These are phyloP conservation scores for Aspergillus puulaauensis DNA, from an alignment of 2,329 filamentous ascomycete species.

Conservation along the genomic window DNA sequence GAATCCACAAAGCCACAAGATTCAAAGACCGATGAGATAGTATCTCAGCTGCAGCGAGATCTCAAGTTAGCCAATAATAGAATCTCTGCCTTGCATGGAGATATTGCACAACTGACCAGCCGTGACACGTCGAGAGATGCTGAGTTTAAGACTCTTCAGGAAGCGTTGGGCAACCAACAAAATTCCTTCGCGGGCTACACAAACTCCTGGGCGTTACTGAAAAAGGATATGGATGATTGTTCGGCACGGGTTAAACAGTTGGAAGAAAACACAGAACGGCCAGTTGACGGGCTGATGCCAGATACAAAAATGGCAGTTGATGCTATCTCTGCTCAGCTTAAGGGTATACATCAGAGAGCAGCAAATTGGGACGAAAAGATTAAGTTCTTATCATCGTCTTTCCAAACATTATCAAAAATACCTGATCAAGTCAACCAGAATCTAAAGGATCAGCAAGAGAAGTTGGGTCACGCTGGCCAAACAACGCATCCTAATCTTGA, in stretches of 20 bases:
- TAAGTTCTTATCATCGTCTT: slow-evolving; percentile 1
- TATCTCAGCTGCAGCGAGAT: slow-evolving; percentile 17
- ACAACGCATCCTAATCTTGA: background rate
- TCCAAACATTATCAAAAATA: slow-evolving; percentile 1
- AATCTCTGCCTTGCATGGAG: background rate
- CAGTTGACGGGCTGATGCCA: background rate
- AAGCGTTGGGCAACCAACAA: background rate
- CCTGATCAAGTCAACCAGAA: background rate
- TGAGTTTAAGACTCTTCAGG: slow-evolving; percentile 6
- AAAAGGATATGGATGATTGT: background rate
- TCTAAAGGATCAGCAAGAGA: slow-evolving; percentile 7
- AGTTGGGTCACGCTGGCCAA: background rate
- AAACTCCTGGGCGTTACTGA: background rate
- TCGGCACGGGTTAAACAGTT: background rate
- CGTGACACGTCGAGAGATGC: background rate
- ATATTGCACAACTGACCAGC: background rate
- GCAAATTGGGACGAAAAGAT: background rate
- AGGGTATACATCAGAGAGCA: background rate
- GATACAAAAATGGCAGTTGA: background rate
- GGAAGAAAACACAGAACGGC: background rate
- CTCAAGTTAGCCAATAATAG: background rate
- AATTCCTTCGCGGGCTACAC: slow-evolving; percentile 1
- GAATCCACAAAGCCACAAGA: background rate
- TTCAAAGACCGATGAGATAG: slow-evolving; percentile 9
- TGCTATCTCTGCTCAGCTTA: background rate